Conservation (phyloP, 805 yeast species). For the Saccharomyces kudriavzevii region DNA sequence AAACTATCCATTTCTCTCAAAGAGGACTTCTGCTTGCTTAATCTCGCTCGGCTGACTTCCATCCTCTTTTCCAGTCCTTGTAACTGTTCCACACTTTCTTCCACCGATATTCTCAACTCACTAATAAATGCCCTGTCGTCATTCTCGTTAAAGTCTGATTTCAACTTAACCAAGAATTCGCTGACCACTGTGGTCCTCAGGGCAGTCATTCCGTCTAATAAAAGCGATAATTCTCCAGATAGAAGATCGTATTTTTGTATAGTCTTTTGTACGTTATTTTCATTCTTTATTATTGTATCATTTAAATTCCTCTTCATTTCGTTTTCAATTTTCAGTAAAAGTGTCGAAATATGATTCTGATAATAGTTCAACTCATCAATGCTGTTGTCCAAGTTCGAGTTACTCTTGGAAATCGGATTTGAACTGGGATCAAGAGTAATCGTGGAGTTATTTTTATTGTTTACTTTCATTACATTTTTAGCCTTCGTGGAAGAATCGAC, state of each 20-base stretch:
- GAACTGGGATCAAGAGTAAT: not conserved
- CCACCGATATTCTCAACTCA: slow-evolving; percentile 8
- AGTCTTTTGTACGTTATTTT: slow-evolving; percentile 21
- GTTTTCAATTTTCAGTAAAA: slow-evolving; percentile 20
- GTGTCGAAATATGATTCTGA: slow-evolving; percentile 19
- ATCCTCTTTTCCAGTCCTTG: slow-evolving; percentile 26
- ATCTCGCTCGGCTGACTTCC: slow-evolving; percentile 12
- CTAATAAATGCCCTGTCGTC: slow-evolving; percentile 23
- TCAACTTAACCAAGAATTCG: slow-evolving; percentile 24
- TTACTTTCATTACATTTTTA: not conserved
- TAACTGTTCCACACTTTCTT: slow-evolving; percentile 18
- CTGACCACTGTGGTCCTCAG: slow-evolving; percentile 25
- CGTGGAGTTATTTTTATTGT: not conserved
- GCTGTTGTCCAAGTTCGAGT: not conserved
- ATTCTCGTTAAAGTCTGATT: slow-evolving; percentile 21
- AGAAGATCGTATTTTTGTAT: slow-evolving; percentile 22
- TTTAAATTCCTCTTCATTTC: slow-evolving; percentile 16
- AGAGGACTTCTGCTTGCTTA: slow-evolving; percentile 21
- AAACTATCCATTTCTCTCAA: slow-evolving; percentile 23
- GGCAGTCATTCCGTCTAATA: slow-evolving; percentile 20
- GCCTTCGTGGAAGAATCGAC: not conserved
- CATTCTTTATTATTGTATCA: slow-evolving; percentile 23
- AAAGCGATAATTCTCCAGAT: slow-evolving; percentile 20
- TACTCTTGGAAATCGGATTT: not conserved
- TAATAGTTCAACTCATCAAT: slow-evolving; percentile 16